These are phyloP conservation scores for Mediolabrus comicus DNA, from an alignment of 108 stramenopile species.

Conservation along the genomic window DNA sequence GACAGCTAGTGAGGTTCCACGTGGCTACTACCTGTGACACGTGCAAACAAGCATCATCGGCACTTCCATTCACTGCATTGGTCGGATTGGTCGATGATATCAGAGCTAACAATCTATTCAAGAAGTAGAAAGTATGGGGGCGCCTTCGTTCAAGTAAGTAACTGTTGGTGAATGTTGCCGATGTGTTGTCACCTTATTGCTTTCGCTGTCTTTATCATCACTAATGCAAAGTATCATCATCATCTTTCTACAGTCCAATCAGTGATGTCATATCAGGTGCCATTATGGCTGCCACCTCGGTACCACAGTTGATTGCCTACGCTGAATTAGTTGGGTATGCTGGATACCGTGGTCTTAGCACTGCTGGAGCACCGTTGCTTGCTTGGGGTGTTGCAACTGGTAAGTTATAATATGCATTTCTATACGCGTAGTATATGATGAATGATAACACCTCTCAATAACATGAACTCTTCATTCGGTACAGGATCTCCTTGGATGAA, in stretches of 20 bases:
- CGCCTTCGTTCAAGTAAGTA: background rate
- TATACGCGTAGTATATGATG: background rate
- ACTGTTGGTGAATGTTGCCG: background rate
- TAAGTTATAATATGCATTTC: background rate
- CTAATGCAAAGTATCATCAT: too few species aligned
- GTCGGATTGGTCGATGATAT: background rate
- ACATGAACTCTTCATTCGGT: background rate
- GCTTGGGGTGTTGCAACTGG: slow-evolving; percentile 77
- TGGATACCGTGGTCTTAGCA: slow-evolving; percentile 72
- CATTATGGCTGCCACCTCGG: slow-evolving; percentile 85
- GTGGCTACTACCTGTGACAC: too few species aligned
- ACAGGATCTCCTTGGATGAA: slow-evolving; percentile 76
- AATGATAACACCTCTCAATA: background rate
- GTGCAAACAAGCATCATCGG: too few species aligned
- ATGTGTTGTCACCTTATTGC: background rate
- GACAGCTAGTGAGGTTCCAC: too few species aligned
- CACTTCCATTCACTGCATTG: background rate
- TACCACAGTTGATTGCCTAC: slow-evolving; percentile 85
- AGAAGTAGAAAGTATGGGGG: background rate
- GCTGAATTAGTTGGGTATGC: slow-evolving; percentile 82
- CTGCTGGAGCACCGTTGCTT: slow-evolving; percentile 67
- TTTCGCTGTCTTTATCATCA: background rate
- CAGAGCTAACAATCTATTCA: background rate
- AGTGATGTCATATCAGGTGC: slow-evolving; percentile 73
- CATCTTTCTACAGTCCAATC: slow-evolving; percentile 54